A percentile compares a stretch with the other conserved stretches of the same genome.
These are phyloP conservation scores for Musa itinerans DNA, from an alignment of 176 grass and related monocot genomes.

Conservation along the genomic window DNA sequence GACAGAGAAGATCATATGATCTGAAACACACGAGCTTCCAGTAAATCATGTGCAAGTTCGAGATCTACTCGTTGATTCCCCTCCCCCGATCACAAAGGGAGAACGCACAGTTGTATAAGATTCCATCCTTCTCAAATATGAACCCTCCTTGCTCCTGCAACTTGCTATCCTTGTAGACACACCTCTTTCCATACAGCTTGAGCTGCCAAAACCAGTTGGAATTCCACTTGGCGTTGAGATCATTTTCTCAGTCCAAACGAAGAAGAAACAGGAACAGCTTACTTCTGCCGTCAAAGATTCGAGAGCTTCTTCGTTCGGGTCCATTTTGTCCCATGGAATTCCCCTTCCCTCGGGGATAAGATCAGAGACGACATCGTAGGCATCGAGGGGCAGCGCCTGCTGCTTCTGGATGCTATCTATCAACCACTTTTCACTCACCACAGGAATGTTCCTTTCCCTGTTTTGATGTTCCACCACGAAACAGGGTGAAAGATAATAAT, in stretches of 20 bases:
- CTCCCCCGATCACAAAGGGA: constrained; percentile 45
- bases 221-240: not conserved
- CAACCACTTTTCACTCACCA: constrained; percentile 83
- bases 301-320: constrained; percentile 49
- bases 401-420: constrained; percentile 68
- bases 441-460: constrained; percentile 60
- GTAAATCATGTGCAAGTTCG: not conserved
- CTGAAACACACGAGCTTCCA: not conserved
- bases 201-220: constrained; percentile 28
- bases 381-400: constrained; percentile 45
- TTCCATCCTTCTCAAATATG: constrained; percentile 66
- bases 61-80: constrained; percentile 40
- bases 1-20: not conserved
- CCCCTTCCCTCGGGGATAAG: constrained; percentile 48
- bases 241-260: not conserved
- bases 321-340: constrained; percentile 46
- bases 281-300: constrained; percentile 67
- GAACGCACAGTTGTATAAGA: constrained; percentile 74
- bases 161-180: constrained; percentile 54
- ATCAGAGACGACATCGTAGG: constrained; percentile 74
- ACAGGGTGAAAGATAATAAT: too few species aligned
- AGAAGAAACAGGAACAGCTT: not conserved
- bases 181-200: constrained; percentile 66
- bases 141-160: constrained; percentile 51
- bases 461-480: not conserved